Percentiles rank a stretch among this genome's conserved stretches.
phyloP scores from a whole-genome alignment of 1,139 yeast species.

The Scheffersomyces titani region DNA sequence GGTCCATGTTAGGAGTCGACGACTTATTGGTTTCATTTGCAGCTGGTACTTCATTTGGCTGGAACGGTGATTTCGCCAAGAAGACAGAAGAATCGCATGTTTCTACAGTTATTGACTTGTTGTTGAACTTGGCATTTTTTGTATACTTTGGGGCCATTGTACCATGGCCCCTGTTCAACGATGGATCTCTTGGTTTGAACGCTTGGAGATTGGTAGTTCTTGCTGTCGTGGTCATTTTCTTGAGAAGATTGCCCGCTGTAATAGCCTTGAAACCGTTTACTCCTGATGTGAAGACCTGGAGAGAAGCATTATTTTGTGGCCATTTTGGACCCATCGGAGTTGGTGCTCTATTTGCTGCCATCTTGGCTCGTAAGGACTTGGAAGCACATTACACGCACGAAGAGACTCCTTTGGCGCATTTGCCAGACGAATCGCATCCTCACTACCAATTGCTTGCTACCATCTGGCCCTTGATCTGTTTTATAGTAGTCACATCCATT shows the following conservation, averaged over 20 bases:
- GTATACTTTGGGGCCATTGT: conserved; percentile 93
- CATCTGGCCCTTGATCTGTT: conserved; percentile 90
- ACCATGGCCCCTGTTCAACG: conserved; percentile 88
- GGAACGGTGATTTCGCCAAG: conserved; percentile 93
- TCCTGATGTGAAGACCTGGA: conserved; percentile 94
- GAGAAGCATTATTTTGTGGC: conserved; percentile 94
- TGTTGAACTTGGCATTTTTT: conserved; percentile 83
- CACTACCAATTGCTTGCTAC: conserved; percentile 71
- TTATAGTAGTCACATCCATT: conserved; percentile 82
- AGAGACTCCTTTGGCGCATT: conserved; percentile 57
- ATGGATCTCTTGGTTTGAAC: conserved; percentile 61
- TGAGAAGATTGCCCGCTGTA: conserved; percentile 89
- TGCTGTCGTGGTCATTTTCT: conserved; percentile 79
- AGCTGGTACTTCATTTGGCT: conserved; percentile 94
- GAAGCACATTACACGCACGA: conserved; percentile 57
- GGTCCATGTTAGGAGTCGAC: conserved; percentile 89
- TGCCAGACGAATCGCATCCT: conserved; percentile 56
- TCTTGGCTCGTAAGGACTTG: conserved; percentile 77
- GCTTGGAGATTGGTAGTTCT: conserved; percentile 85
- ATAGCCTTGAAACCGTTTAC: conserved; percentile 73
- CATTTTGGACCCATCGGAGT: conserved; percentile 99
- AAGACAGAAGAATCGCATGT: conserved; percentile 91
- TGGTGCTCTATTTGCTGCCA: conserved; percentile 91
- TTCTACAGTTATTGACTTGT: conserved; percentile 85
- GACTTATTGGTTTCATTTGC: conserved; percentile 91